Evolutionary conservation across 78 protist genomes (phyloP).

Genomic region (Chrysochromulina tobinii): DNA sequence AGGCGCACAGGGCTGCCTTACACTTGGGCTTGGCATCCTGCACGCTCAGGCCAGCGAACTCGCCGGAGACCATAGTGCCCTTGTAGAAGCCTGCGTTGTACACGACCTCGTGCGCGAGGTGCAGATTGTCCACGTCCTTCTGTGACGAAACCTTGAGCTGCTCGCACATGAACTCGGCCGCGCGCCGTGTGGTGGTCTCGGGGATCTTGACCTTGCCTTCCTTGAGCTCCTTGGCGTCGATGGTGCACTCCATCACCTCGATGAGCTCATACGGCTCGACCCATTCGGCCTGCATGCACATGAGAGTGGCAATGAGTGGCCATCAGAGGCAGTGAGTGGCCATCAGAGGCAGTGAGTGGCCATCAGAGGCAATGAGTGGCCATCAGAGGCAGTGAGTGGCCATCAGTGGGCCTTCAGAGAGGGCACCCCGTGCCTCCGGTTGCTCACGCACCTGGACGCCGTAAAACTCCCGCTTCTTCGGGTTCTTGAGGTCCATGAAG

Average conservation of each 20-base stretch:
- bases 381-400: too few species aligned
- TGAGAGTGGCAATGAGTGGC: too few species aligned
- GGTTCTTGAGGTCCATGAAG: constrained; percentile 80
- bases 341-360: too few species aligned
- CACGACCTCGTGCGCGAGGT: constrained; percentile 85
- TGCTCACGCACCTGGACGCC: constrained; percentile 45
- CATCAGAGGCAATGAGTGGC: too few species aligned
- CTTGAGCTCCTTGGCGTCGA: constrained; percentile 63
- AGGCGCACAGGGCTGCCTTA: constrained; percentile 5
- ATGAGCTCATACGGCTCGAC: constrained; percentile 82
- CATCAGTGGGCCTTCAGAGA: too few species aligned
- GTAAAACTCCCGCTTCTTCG: constrained; percentile 71
- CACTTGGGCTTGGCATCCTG: constrained; percentile 78
- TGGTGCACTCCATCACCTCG: constrained; percentile 65
- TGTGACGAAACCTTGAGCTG: constrained; percentile 81
- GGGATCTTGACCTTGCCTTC: background rate
- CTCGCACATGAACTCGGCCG: constrained; percentile 85
- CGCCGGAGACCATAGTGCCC: constrained; percentile 89
- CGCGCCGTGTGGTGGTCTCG: background rate
- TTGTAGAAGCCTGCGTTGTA: constrained; percentile 85
- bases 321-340: too few species aligned
- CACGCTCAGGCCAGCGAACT: constrained; percentile 72
- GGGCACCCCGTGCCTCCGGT: too few species aligned
- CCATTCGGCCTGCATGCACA: constrained; percentile 60
- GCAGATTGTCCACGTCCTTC: constrained; percentile 82